Base-by-base conservation (phyloP, 2,329 filamentous ascomycete species). In the Fusarium tuaranense region DNA sequence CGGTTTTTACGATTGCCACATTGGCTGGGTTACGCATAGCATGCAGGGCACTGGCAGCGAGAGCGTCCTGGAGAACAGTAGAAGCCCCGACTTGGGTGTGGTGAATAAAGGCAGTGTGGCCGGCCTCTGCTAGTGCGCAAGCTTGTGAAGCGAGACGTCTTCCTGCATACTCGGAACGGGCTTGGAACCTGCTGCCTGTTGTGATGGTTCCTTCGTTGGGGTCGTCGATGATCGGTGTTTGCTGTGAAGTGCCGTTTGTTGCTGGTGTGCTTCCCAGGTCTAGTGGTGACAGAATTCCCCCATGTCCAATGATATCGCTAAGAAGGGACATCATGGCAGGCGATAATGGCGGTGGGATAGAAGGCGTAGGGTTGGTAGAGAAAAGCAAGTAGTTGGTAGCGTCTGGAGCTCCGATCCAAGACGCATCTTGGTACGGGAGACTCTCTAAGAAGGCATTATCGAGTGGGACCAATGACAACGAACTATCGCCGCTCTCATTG, bases 51-150 rank as follows among this genome's bases (percentile, higher is more conserved):
- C 66, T 58, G 7, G 66, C 61, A 14, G 66, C 61, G 8, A 68
- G 41, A 14, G 62, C 67, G 16, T 65, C 62, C 46, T 38, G 62
- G 1, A 69, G 36, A 6, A 65, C 36, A 18, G 67, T 30, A 14
- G 67, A 69, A 58, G 62, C 67, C 8, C 62, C 44, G 20, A 60
- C 48, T 20, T 69, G 62, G 1, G 67, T 65, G 25, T 60, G 55
- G 22, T 69, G 67, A 39, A 69, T 65, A 20, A 69, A 69, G 7
- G 67, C 36, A 2, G 67, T 69, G 32, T 69, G 62, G 2, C 66
- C 66, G 2, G 22, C 59, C 16, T 68, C 53, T 25, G 62, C 66
- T 36, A 68, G 18, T 34, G 62, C 44, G 3, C 62, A 46, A 6
- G 61, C 66, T 30, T 68, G 66, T 4, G 44, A 6, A 10, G 53